These are phyloP conservation scores for Phytophthora idaei DNA, from an alignment of 352 stramenopile species.

Conservation along the genomic window DNA sequence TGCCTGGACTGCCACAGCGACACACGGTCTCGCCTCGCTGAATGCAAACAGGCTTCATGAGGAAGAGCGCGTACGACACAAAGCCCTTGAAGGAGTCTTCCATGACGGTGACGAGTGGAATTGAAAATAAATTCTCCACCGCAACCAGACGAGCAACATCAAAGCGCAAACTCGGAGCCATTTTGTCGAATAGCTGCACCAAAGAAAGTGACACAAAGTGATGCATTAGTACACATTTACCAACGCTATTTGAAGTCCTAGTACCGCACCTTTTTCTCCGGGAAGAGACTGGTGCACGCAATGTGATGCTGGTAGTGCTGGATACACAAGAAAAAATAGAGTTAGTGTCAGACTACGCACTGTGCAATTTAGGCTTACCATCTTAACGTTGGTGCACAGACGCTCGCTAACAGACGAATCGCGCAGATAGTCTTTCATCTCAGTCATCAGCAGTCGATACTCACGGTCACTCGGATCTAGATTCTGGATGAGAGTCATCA, in stretches of 20 bases:
- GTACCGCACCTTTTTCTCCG: constrained; percentile 70
- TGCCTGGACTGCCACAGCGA: constrained; percentile 66
- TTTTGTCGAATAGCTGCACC: constrained; percentile 77
- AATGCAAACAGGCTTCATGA: constrained; percentile 80
- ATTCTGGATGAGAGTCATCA: constrained; percentile 86
- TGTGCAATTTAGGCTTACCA: constrained; percentile 25
- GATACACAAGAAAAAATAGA: neutral
- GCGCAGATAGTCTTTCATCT: constrained; percentile 89
- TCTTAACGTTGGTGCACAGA: constrained; percentile 75
- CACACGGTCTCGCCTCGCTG: constrained; percentile 76
- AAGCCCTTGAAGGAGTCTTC: constrained; percentile 90
- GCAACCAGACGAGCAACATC: constrained; percentile 82
- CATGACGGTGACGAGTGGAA: constrained; percentile 86
- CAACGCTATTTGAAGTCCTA: neutral
- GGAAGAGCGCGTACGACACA: constrained; percentile 86
- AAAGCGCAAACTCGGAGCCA: constrained; percentile 81
- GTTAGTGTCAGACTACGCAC: constrained; percentile 2
- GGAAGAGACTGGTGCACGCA: constrained; percentile 74
- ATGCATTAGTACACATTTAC: too few species aligned
- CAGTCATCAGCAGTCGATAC: constrained; percentile 75
- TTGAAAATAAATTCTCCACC: constrained; percentile 75
- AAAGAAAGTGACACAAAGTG: neutral
- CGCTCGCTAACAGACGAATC: constrained; percentile 60
- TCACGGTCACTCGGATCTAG: constrained; percentile 78
- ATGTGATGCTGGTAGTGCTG: constrained; percentile 82